phyloP scores from a whole-genome alignment of 2,329 filamentous ascomycete species.

The Pyrenochaeta sp. region DNA sequence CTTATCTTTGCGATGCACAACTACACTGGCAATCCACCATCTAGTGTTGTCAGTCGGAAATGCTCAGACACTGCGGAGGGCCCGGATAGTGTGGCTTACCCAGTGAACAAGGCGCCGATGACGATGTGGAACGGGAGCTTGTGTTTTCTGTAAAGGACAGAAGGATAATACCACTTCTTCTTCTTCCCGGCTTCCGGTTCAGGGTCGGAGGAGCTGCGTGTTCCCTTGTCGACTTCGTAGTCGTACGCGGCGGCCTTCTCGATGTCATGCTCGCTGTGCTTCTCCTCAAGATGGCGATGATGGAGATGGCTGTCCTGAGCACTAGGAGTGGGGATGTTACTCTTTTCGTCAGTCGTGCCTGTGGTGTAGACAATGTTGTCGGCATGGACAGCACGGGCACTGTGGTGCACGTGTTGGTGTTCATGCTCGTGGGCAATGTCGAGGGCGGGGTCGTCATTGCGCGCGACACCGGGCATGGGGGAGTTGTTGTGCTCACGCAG shows the following conservation, averaged over 20 bases:
- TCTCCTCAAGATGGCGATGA: slow-evolving; percentile 40
- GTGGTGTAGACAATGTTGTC: slow-evolving; percentile 45
- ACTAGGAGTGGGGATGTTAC: slow-evolving; percentile 47
- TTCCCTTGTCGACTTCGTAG: slow-evolving; percentile 53
- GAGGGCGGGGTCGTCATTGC: slow-evolving; percentile 49
- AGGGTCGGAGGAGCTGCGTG: slow-evolving; percentile 36
- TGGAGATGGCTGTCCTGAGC: slow-evolving; percentile 52
- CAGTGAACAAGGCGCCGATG: slow-evolving; percentile 61
- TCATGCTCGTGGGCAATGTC: slow-evolving; percentile 49
- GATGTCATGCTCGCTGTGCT: slow-evolving; percentile 32
- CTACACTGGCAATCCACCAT: slow-evolving; percentile 81
- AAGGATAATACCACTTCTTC: slow-evolving; percentile 28
- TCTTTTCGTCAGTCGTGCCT: slow-evolving; percentile 47
- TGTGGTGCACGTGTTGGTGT: slow-evolving; percentile 51
- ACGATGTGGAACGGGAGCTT: slow-evolving; percentile 53
- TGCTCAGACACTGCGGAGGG: slow-evolving; percentile 4
- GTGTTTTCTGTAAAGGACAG: slow-evolving; percentile 48
- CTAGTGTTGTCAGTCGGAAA: slow-evolving; percentile 42
- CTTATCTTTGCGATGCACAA: slow-evolving; percentile 74
- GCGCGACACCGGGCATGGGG: slow-evolving; percentile 41
- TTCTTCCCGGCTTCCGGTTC: slow-evolving; percentile 26
- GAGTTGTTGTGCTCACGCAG: slow-evolving; percentile 46
- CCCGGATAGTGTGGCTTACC: slow-evolving; percentile 48
- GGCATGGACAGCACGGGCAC: slow-evolving; percentile 37
- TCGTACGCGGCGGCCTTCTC: slow-evolving; percentile 47